These are phyloP conservation scores for Ogataea sp. DNA, from an alignment of 805 yeast species.

Conservation along the genomic window DNA sequence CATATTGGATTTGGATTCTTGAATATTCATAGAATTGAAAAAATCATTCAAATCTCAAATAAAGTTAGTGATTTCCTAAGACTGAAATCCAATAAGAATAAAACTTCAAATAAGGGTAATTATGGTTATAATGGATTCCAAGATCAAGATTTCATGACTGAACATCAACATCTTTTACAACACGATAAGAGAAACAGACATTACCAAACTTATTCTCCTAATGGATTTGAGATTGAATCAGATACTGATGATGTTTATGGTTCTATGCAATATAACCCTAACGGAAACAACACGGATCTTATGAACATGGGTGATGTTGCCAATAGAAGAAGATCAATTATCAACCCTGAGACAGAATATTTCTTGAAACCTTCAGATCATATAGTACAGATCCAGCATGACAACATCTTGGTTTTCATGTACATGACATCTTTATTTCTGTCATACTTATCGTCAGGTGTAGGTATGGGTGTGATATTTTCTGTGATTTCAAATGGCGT, in stretches of 20 bases:
- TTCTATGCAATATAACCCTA: neutral
- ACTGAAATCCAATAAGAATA: no score
- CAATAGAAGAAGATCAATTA: neutral
- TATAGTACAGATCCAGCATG: slow-evolving; percentile 26
- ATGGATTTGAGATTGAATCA: neutral
- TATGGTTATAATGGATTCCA: neutral
- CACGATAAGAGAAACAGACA: neutral
- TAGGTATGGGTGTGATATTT: slow-evolving; percentile 35
- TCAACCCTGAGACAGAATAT: neutral
- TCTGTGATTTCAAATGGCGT: slow-evolving; percentile 9
- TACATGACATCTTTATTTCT: slow-evolving; percentile 31
- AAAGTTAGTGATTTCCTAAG: slow-evolving; percentile 8
- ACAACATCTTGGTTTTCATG: slow-evolving; percentile 34
- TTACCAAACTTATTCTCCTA: neutral
- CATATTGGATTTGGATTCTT: slow-evolving; percentile 8
- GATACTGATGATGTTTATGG: slow-evolving; percentile 10
- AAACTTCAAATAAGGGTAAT: neutral
- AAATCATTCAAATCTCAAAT: slow-evolving; percentile 16
- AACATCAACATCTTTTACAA: neutral
- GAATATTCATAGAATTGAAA: slow-evolving; percentile 14
- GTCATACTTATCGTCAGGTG: slow-evolving; percentile 33
- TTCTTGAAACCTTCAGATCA: slow-evolving; percentile 8
- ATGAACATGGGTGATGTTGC: no score
- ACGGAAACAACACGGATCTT: no score
- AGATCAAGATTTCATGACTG: neutral